Evolutionary conservation across 176 grass and related monocot species (phyloP).

Genomic region (Oryza brachyantha): DNA sequence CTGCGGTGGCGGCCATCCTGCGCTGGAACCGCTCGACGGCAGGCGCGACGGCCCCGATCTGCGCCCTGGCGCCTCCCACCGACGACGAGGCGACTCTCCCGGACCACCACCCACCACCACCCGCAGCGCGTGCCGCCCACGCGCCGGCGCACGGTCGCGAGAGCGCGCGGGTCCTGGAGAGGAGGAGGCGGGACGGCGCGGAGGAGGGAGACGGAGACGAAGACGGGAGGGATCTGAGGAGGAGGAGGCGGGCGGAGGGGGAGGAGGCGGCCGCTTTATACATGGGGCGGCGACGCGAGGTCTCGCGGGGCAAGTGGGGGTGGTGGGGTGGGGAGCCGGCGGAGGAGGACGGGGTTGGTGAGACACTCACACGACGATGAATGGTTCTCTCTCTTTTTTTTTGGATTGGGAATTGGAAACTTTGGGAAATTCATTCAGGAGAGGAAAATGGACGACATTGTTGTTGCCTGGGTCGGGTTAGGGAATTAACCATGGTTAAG

Average conservation of each 20-base stretch:
- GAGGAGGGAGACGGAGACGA: background rate
- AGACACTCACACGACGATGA: too few relatives aligned
- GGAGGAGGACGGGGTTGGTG: constrained; percentile 4
- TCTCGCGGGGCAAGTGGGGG: background rate
- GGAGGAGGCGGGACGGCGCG: constrained; percentile 18
- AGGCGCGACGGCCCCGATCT: constrained; percentile 42
- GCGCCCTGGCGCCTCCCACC: background rate
- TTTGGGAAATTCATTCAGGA: too few relatives aligned
- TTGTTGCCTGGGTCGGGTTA: background rate
- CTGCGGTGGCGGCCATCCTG: constrained; percentile 65
- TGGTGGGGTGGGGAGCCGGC: background rate
- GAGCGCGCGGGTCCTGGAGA: constrained; percentile 21
- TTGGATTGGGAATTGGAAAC: too few relatives aligned
- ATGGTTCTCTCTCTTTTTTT: too few relatives aligned
- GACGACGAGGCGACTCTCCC: background rate
- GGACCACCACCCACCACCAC: background rate
- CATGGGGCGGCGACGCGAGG: constrained; percentile 27
- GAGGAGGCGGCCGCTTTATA: constrained; percentile 62
- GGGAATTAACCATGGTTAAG: constrained; percentile 7
- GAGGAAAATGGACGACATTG: background rate
- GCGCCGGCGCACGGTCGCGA: constrained; percentile 24
- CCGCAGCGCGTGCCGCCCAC: constrained; percentile 1
- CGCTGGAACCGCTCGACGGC: constrained; percentile 56
- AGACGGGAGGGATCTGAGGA: constrained; percentile 55
- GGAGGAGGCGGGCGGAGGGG: constrained; percentile 53